Evolutionary conservation across 257 asterid genomes (phyloP), one percentile per base, ranked within the genome.

Genomic region (Prunella vulgaris): DNA sequence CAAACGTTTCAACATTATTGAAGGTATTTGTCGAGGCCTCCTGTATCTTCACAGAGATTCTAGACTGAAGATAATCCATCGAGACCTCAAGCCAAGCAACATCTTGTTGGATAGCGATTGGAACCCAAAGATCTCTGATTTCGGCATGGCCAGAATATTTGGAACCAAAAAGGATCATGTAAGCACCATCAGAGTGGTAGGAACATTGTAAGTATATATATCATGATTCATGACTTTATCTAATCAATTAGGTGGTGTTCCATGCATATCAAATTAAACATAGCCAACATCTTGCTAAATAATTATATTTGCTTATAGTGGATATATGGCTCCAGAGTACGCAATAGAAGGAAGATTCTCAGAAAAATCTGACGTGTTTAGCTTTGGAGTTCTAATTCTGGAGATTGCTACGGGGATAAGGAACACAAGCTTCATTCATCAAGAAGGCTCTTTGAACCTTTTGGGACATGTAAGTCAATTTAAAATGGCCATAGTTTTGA

Each of bases 311-410:
- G 53, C 28, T 30, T 32, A 9, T 6, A 32, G 37, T 32, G 37
- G 37, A 4, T 32, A 32, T 6, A 40, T 40, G 48, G 15, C 48
- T 40, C 96, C 94, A 0, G 96, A 89, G 75, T 89, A 89, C 40
- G 94, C 93, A 25, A 30, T 85, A 78, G 78, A 76, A 37, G 90
- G 96, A 63, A 85, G 79, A 79, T 86, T 85, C 68, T 85, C 96
- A 4, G 93, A 89, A 64, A 89, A 79, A 64, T 80, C 93, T 6
- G 91, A 89, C 60, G 87, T 89, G 13, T 89, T 75, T 76, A 85
- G 94, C 81, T 84, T 83, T 1, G 94, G 94, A 59, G 88, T 89
- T 21, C 53, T 89, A 70, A 69, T 89, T 38, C 42, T 89, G 3
- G 87, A 89, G 86, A 82, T 89, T 69, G 76, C 70, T 2, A 76